Evolutionary conservation across 257 asterid genomes (phyloP), one percentile per base, ranked within the genome.

Genomic region (Solanum pennellii): DNA sequence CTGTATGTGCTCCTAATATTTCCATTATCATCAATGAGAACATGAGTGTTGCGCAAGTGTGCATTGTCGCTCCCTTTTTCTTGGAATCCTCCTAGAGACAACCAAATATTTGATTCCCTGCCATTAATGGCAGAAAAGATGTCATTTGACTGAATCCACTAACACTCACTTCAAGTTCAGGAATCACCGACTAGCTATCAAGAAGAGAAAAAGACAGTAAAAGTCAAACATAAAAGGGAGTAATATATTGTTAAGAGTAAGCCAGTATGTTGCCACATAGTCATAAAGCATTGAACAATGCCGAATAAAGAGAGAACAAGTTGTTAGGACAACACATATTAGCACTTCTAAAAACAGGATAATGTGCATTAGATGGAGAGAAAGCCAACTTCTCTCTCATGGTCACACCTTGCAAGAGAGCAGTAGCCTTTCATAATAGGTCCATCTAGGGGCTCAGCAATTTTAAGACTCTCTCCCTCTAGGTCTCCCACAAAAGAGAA

Each of bases 41-140:
- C 98, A 44, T 96, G 99, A 45, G 98, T 91, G 91, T 95, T 96
- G 88, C 98, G 82, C 90, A 96, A 86, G 91, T 89, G 98, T 29
- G 93, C 91, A 86, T 93, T 98, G 37, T 94, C 98, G 35, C 94
- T 88, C 86, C 98, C 99, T 86, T 92, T 94, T 89, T 95, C 98
- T 73, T 94, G 98, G 87, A 96, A 95, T 83, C 99, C 99, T 85
- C 99, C 98, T 60, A 96, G 98, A 31, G 98, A 96, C 39, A 96
- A 82, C 99, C 99, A 96, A 89, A 96, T 93, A 84, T 84, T 91
- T 7, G 99, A 94, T 52, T 96, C 97, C 92, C 95, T 93, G 87
- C 91, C 89, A 74, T 77, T 83, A 65, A 84, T 71, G 29, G 86
- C 85, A 86, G 29, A 9, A 87, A 29, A 47, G 88, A 84, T 75